phyloP scores from a whole-genome alignment of 306 rosid species.

The cucumber (Cucumis sativus) region DNA sequence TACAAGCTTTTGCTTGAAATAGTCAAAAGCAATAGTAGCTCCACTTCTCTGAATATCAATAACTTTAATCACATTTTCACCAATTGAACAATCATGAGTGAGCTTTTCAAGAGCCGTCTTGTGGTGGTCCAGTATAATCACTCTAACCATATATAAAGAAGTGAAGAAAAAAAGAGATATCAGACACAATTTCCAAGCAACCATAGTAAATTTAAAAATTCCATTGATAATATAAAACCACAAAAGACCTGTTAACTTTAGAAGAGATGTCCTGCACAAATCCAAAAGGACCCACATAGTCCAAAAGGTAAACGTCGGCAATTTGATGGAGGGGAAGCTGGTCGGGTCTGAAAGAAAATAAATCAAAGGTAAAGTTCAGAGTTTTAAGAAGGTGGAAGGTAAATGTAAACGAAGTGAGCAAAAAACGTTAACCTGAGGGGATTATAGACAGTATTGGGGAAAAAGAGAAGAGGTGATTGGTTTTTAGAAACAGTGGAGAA shows the following conservation, averaged over 20 bases:
- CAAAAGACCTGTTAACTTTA: conserved; percentile 29
- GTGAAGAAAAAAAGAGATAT: not conserved
- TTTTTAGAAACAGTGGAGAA: conserved; percentile 42
- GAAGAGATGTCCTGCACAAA: conserved; percentile 52
- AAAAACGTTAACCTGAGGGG: conserved; percentile 30
- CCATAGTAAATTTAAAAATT: not conserved
- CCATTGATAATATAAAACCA: not conserved
- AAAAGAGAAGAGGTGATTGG: conserved; percentile 28
- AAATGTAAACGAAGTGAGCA: not conserved
- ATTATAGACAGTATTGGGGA: conserved; percentile 67
- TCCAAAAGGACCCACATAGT: conserved; percentile 64
- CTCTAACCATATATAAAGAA: conserved; percentile 13
- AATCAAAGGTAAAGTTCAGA: not conserved
- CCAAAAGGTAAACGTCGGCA: conserved; percentile 58
- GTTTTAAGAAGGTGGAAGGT: not conserved
- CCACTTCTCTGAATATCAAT: conserved; percentile 77
- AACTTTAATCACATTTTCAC: conserved; percentile 33
- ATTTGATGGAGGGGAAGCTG: conserved; percentile 53
- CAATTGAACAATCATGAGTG: conserved; percentile 12
- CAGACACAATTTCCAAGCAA: not conserved
- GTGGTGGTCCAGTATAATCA: conserved; percentile 83
- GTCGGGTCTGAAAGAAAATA: conserved; percentile 19
- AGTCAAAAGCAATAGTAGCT: conserved; percentile 87
- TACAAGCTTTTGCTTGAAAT: conserved; percentile 44
- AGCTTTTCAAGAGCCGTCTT: conserved; percentile 55